These are phyloP conservation scores for Fusarium liriodendri DNA, from an alignment of 2,329 filamentous ascomycete species.

Conservation along the genomic window DNA sequence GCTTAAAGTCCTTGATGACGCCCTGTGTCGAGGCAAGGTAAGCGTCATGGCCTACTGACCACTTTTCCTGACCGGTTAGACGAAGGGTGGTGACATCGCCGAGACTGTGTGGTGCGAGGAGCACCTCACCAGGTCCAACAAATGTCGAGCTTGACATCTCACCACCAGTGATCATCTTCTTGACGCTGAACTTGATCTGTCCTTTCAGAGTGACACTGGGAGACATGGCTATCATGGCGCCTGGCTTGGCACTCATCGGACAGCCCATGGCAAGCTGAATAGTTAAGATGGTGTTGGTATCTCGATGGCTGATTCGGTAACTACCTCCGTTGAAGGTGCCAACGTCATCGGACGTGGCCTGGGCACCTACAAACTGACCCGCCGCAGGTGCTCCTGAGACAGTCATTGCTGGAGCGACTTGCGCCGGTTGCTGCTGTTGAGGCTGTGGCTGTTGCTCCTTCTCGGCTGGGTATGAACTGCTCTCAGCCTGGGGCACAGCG, in stretches of 20 bases:
- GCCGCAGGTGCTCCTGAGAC: constrained; percentile 55
- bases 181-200: constrained; percentile 84
- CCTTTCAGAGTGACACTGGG: constrained; percentile 87
- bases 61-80: constrained; percentile 76
- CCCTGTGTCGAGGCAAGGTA: constrained; percentile 89
- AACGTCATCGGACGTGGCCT: constrained; percentile 79
- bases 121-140: constrained; percentile 89
- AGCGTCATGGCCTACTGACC: constrained; percentile 88
- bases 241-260: constrained; percentile 83
- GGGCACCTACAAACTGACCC: constrained; percentile 72
- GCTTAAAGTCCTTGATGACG: constrained; percentile 88
- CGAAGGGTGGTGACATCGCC: constrained; percentile 89
- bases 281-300: constrained; percentile 90
- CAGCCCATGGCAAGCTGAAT: constrained; percentile 91
- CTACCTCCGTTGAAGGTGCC: constrained; percentile 98
- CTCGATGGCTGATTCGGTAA: constrained; percentile 91
- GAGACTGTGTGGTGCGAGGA: constrained; percentile 82
- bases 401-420: constrained; percentile 47
- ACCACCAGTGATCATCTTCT: constrained; percentile 87
- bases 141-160: constrained; percentile 84
- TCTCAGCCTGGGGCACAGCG: constrained; percentile 34
- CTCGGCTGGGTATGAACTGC: constrained; percentile 43
- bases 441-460: constrained; percentile 44
- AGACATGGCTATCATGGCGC: constrained; percentile 95
- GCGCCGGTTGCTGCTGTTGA: constrained; percentile 34